These are phyloP conservation scores for Dioscorea cayenensis DNA, from an alignment of 116 monocot species.

Conservation along the genomic window DNA sequence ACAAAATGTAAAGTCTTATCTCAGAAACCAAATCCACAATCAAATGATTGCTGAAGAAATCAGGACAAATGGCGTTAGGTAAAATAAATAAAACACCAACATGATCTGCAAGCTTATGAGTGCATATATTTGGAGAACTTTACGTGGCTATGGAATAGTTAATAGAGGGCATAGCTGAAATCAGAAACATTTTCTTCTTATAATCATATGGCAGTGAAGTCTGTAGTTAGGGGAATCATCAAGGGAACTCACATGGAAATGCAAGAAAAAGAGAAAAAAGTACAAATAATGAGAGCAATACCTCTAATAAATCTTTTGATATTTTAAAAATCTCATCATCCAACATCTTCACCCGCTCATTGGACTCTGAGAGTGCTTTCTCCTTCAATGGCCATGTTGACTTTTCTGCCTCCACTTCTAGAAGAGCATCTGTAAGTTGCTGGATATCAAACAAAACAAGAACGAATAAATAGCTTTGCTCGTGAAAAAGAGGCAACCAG, in stretches of 20 bases:
- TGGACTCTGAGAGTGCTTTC: constrained; percentile 32
- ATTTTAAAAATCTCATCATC: constrained; percentile 30
- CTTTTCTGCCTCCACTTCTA: constrained; percentile 75
- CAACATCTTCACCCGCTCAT: constrained; percentile 34
- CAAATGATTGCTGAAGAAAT: too few species aligned
- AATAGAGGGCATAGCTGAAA: too few species aligned
- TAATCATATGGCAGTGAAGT: background rate
- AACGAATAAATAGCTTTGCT: background rate
- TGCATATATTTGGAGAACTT: too few species aligned
- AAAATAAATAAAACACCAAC: too few species aligned
- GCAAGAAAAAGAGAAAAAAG: background rate
- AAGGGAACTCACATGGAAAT: background rate
- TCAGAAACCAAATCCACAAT: too few species aligned
- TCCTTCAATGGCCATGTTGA: constrained; percentile 46
- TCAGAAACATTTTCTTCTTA: too few species aligned
- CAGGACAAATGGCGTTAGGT: too few species aligned
- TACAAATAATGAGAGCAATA: constrained; percentile 6
- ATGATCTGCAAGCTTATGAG: too few species aligned
- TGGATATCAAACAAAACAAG: constrained; percentile 21
- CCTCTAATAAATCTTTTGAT: constrained; percentile 54
- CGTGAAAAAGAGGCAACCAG: background rate
- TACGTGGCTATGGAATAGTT: too few species aligned
- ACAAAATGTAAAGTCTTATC: too few species aligned
- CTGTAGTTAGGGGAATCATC: background rate
- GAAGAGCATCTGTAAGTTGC: constrained; percentile 85